phyloP scores from a whole-genome alignment of 2,329 filamentous ascomycete genomes.

The Chaetomium sp. region DNA sequence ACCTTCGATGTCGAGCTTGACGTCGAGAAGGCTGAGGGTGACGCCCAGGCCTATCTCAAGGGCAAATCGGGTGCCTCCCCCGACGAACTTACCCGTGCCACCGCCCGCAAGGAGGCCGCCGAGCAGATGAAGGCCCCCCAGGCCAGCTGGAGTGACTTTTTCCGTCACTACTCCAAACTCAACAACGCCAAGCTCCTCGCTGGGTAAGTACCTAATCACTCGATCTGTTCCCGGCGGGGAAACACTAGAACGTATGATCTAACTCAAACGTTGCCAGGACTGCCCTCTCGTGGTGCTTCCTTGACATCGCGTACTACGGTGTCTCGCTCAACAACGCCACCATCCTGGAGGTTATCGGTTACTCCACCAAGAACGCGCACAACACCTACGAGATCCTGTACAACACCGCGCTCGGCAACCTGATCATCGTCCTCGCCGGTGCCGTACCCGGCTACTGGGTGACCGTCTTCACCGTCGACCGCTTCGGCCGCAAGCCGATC shows the following conservation, averaged over 20 bases:
- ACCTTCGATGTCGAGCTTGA: slow-evolving; percentile 77
- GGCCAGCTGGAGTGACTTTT: slow-evolving; percentile 67
- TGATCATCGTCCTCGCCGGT: slow-evolving; percentile 71
- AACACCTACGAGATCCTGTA: slow-evolving; percentile 64
- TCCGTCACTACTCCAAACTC: slow-evolving; percentile 60
- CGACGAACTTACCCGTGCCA: slow-evolving; percentile 60
- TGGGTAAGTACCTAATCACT: slow-evolving; percentile 20
- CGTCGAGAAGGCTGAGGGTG: slow-evolving; percentile 64
- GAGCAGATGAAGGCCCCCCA: slow-evolving; percentile 57
- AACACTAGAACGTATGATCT: neutral
- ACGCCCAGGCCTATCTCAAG: slow-evolving; percentile 67
- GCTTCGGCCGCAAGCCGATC: slow-evolving; percentile 69
- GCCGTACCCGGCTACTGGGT: slow-evolving; percentile 80
- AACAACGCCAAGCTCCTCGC: slow-evolving; percentile 60
- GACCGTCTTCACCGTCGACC: slow-evolving; percentile 63
- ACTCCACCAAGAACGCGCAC: slow-evolving; percentile 44
- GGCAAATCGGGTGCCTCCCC: slow-evolving; percentile 56
- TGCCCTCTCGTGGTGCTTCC: slow-evolving; percentile 77
- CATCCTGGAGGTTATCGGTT: slow-evolving; percentile 67
- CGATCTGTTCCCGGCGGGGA: no score
- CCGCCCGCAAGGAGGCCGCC: slow-evolving; percentile 47
- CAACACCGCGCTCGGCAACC: slow-evolving; percentile 70
- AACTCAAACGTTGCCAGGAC: slow-evolving; percentile 45
- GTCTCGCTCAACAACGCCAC: slow-evolving; percentile 70
- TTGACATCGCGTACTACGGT: slow-evolving; percentile 57